phyloP scores from a whole-genome alignment of 139 green algal genomes.

The Gonium pectorale region DNA sequence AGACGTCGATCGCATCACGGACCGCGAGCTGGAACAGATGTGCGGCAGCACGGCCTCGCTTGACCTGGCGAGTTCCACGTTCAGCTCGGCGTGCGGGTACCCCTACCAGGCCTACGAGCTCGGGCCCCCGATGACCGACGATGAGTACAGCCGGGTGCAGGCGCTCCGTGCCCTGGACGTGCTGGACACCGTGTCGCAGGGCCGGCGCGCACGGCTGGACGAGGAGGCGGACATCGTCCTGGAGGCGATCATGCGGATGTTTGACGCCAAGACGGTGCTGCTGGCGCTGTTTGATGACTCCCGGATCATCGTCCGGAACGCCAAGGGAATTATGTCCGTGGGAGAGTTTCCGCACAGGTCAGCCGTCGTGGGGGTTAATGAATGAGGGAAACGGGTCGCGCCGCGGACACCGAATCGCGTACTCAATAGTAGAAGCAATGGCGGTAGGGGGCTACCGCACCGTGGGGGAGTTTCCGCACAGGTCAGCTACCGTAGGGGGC shows the following conservation, averaged over 20 bases:
- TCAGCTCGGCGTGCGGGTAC: not conserved
- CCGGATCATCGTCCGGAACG: conserved; percentile 8
- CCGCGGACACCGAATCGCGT: too few relatives aligned
- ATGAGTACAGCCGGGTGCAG: conserved; percentile 26
- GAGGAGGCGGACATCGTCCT: conserved; percentile 29
- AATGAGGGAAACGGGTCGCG: too few relatives aligned
- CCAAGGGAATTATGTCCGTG: not conserved
- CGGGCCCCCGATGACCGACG: not conserved
- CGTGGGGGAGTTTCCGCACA: conserved; percentile 1
- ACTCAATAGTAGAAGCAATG: too few relatives aligned
- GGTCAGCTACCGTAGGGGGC: too few relatives aligned
- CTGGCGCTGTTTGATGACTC: conserved; percentile 23
- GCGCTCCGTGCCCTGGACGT: conserved; percentile 15
- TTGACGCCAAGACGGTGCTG: not conserved
- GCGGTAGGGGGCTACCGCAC: too few relatives aligned
- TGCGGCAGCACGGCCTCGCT: too few relatives aligned
- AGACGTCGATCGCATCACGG: too few relatives aligned
- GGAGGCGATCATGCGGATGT: not conserved
- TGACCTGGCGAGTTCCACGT: not conserved
- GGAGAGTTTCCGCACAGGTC: conserved; percentile 30
- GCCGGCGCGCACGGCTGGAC: not conserved
- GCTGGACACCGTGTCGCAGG: not conserved
- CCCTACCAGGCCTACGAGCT: not conserved
- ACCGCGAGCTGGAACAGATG: too few relatives aligned
- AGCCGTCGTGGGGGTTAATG: too few relatives aligned